phyloP scores from a whole-genome alignment of 2,329 filamentous ascomycete genomes.

The Aspergillus sp. region DNA sequence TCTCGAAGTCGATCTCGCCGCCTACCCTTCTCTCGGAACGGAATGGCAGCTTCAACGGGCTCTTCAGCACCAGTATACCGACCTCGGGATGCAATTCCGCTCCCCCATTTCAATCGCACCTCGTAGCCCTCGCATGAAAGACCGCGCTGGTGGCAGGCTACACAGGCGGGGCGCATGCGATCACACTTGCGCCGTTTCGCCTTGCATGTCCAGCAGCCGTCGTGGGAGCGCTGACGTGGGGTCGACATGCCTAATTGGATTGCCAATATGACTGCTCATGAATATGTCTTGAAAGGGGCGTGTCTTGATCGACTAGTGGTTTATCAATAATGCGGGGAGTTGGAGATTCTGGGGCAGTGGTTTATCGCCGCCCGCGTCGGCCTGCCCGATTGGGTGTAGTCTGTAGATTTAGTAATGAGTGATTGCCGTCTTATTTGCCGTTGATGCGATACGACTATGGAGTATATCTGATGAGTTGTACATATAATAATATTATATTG shows the following conservation, averaged over 20 bases:
- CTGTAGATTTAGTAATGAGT: too few species aligned
- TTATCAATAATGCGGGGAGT: neutral
- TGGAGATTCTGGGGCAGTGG: too few species aligned
- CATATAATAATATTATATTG: too few species aligned
- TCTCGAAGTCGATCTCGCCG: conserved; percentile 24
- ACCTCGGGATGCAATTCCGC: conserved; percentile 32
- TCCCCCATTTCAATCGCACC: conserved; percentile 29
- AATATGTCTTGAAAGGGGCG: too few species aligned
- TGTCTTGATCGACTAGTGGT: too few species aligned
- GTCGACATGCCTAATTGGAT: conserved; percentile 28
- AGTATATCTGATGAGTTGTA: too few species aligned
- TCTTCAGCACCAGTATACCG: conserved; percentile 29
- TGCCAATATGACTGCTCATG: neutral
- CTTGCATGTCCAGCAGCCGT: conserved; percentile 34
- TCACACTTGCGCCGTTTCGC: conserved; percentile 28
- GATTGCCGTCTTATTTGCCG: too few species aligned
- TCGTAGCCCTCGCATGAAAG: conserved; percentile 31
- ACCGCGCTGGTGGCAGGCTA: conserved; percentile 22
- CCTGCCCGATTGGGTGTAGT: conserved; percentile 15
- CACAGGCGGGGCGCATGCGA: conserved; percentile 23
- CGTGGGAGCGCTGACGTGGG: conserved; percentile 20
- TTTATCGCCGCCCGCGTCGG: conserved; percentile 9
- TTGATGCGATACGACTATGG: too few species aligned
- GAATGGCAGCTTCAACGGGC: conserved; percentile 23
- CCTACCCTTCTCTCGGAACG: conserved; percentile 23